Base-by-base conservation (phyloP, 805 yeast species). In the Wickerhamomyces silvicola region DNA sequence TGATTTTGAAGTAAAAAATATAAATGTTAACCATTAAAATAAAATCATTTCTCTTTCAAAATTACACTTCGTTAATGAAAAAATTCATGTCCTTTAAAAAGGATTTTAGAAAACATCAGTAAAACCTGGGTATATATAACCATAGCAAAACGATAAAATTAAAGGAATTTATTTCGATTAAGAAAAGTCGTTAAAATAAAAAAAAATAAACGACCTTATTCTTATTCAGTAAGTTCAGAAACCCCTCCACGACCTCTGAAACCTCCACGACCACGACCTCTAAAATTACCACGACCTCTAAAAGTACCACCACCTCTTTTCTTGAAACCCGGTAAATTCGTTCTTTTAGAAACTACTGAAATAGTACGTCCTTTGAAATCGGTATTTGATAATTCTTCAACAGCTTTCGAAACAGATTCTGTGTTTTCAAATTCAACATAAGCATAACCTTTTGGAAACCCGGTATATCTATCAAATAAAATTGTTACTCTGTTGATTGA, bases 371-470 rank as follows among this genome's bases (percentile, higher is more conserved):
- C 74, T 26, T 66, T 60, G 34, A 78, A 59, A 21, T 48, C 54
- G 7, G 62, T 38, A 7, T 66, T 72, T 35, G 67, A 57, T 22
- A 69, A 43, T 10, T 50, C 52, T 10, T 51, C 54, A 28, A 78
- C 51, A 1, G 86, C 83, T 18, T 53, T 53, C 6, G 51, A 44
- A 6, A 70, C 77, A 11, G 68, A 55, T 6, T 58, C 67, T 5
- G 41, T 37, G 7, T 50, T 45, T 10, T 64, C 68, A 46, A 75
- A 79, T 42, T 81, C 78, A 20, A 79, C 61, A 42, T 75, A 79
- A 2, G 83, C 85, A 47, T 72, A 75, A 2, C 83, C 84, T 40
- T 66, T 70, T 7, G 75, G 70, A 13, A 50, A 50, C 1, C 74
- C 73, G 2, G 70, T 60, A 41, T 45, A 56, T 27, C 59, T 59